Conservation (phyloP, 495 filamentous ascomycete species). For the Polyplosphaeria fusca region DNA sequence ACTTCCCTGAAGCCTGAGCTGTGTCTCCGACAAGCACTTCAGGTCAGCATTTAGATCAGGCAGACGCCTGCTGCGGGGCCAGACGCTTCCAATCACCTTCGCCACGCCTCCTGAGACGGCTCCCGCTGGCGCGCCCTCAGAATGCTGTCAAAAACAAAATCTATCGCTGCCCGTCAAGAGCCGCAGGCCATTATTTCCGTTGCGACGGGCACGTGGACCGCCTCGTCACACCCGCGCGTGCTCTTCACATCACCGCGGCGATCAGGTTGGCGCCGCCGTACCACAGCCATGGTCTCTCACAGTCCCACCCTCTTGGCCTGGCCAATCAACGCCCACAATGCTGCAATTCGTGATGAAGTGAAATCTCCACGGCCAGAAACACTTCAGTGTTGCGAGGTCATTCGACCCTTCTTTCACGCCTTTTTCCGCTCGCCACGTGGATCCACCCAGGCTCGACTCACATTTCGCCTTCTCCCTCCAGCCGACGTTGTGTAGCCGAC, state of each 20-base stretch:
- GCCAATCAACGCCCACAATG: constrained; percentile 4
- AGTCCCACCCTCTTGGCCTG: not conserved
- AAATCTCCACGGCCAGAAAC: not conserved
- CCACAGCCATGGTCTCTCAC: not conserved
- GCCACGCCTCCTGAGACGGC: not conserved
- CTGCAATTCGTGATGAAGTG: not conserved
- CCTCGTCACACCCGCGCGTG: not conserved
- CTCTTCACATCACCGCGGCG: constrained; percentile 1
- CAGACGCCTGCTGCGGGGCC: constrained; percentile 15
- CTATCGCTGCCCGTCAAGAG: not conserved
- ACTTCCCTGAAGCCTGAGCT: constrained; percentile 11
- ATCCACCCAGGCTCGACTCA: constrained; percentile 4
- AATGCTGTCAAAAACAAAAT: constrained; percentile 16
- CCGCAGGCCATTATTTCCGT: constrained; percentile 16
- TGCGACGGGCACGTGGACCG: constrained; percentile 6
- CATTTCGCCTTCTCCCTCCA: constrained; percentile 1
- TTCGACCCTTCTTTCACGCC: constrained; percentile 8
- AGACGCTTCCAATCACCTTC: constrained; percentile 10
- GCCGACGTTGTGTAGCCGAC: constrained; percentile 9
- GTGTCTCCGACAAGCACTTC: constrained; percentile 1
- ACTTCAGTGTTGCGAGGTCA: not conserved
- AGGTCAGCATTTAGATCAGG: constrained; percentile 29
- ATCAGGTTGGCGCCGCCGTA: constrained; percentile 1
- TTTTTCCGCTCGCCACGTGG: constrained; percentile 17
- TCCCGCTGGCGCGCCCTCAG: constrained; percentile 12